A percentile compares a stretch with the other conserved stretches of the same genome.
phyloP scores from a whole-genome alignment of 108 stramenopile species.

The Skeletonema tropicum region DNA sequence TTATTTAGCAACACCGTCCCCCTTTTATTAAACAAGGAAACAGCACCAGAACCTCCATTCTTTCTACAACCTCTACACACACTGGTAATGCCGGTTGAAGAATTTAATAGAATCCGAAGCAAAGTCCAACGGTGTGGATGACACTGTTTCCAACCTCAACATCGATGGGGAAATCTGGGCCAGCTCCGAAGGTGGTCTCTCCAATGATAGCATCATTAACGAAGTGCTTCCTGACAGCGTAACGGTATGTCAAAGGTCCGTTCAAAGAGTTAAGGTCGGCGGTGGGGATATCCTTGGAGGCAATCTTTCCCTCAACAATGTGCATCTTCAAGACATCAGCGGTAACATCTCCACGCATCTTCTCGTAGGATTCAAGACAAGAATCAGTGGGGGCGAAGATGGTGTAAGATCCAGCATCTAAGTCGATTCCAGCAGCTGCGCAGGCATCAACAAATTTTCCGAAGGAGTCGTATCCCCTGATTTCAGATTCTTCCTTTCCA shows the following conservation, averaged over 20 bases:
- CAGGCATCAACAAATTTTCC: slow-evolving; percentile 52
- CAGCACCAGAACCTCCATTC: too few relatives aligned
- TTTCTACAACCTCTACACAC: too few relatives aligned
- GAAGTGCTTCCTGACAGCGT: slow-evolving; percentile 72
- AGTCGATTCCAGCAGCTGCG: slow-evolving; percentile 52
- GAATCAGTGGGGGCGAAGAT: slow-evolving; percentile 72
- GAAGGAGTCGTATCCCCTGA: slow-evolving; percentile 80
- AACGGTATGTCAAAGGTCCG: slow-evolving; percentile 56
- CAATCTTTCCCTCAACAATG: slow-evolving; percentile 60
- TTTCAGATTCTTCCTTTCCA: slow-evolving; percentile 69
- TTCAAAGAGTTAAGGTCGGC: slow-evolving; percentile 50
- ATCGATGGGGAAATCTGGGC: slow-evolving; percentile 61
- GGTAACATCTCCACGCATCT: slow-evolving; percentile 45
- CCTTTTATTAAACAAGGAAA: too few relatives aligned
- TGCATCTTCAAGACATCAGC: slow-evolving; percentile 61
- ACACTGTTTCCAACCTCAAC: slow-evolving; percentile 66
- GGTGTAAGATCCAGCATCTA: slow-evolving; percentile 70
- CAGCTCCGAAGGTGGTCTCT: slow-evolving; percentile 62
- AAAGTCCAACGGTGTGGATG: slow-evolving; percentile 67
- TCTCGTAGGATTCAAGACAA: slow-evolving; percentile 57
- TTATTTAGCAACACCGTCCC: too few relatives aligned
- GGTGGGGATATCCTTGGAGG: slow-evolving; percentile 34
- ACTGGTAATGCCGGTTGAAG: too few relatives aligned
- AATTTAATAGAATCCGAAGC: slow-evolving; percentile 30
- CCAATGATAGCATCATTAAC: slow-evolving; percentile 78